Evolutionary conservation across 257 asterid species (phyloP).

Genomic region (Verbascum thapsus): DNA sequence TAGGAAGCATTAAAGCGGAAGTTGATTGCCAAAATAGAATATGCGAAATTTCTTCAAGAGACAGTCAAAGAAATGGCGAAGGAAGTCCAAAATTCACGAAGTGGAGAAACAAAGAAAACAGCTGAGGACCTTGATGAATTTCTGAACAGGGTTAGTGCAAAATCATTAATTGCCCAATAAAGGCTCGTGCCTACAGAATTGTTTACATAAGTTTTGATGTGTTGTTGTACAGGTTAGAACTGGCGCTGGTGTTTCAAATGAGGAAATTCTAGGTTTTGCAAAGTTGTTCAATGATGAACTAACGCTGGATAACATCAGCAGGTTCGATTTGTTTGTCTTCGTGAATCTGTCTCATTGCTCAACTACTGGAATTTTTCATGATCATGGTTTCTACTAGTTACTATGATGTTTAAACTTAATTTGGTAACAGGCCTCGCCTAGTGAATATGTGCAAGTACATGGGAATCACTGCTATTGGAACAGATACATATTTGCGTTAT

Average conservation of each 20-base stretch:
- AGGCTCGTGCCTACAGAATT: conserved; percentile 18
- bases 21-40: conserved; percentile 77
- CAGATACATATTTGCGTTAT: conserved; percentile 84
- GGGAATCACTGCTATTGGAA: conserved; percentile 84
- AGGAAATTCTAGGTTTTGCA: conserved; percentile 86
- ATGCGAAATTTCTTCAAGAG: conserved; percentile 89
- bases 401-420: conserved; percentile 15
- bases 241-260: conserved; percentile 82
- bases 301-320: conserved; percentile 90
- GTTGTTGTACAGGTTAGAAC: conserved; percentile 69
- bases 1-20: conserved; percentile 81
- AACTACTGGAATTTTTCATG: conserved; percentile 9
- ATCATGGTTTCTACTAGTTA: conserved; percentile 4
- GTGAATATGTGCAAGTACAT: conserved; percentile 96
- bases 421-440: conserved; percentile 72
- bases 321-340: conserved; percentile 43
- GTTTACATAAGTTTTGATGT: conserved; percentile 22
- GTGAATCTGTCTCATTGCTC: conserved; percentile 19
- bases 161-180: conserved; percentile 13
- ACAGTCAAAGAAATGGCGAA: conserved; percentile 91
- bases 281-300: conserved; percentile 95
- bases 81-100: conserved; percentile 78
- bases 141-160: conserved; percentile 57
- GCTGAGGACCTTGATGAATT: conserved; percentile 92
- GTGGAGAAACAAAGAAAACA: conserved; percentile 81